Conservation (phyloP, 2,329 filamentous ascomycete species). For the Leptographium galeiforme region DNA sequence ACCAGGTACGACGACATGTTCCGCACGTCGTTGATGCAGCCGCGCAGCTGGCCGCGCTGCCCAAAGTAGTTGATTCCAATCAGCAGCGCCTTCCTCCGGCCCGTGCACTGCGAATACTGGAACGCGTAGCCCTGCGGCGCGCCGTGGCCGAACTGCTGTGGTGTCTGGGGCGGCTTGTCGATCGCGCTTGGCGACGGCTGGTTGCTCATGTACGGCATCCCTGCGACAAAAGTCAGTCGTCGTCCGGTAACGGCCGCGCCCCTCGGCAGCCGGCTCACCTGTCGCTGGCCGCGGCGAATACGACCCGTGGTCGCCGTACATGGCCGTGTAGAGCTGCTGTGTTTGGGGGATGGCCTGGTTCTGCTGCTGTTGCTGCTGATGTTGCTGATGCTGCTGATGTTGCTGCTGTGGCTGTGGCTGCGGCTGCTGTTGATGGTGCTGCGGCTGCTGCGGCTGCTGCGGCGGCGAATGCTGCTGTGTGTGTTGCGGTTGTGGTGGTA, state of each 20-base stretch:
- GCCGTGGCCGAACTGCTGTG: constrained; percentile 65
- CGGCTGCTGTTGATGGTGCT: constrained; percentile 19
- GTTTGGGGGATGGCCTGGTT: background rate
- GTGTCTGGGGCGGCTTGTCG: constrained; percentile 44
- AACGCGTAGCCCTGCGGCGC: constrained; percentile 72
- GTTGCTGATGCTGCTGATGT: background rate
- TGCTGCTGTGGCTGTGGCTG: constrained; percentile 17
- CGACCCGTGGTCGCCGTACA: constrained; percentile 2
- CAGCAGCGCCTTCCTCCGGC: constrained; percentile 73
- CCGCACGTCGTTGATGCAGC: constrained; percentile 94
- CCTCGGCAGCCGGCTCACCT: background rate
- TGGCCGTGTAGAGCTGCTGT: constrained; percentile 16
- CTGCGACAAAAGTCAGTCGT: constrained; percentile 22
- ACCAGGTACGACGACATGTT: constrained; percentile 92
- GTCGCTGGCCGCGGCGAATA: constrained; percentile 20
- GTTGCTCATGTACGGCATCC: constrained; percentile 36
- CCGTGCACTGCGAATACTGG: constrained; percentile 85
- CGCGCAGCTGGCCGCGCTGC: constrained; percentile 69
- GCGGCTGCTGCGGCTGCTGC: background rate
- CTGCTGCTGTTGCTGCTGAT: background rate
- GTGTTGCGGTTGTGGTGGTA: background rate
- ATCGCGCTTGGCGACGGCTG: constrained; percentile 9
- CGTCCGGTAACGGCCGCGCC: background rate
- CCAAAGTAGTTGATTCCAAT: constrained; percentile 97
- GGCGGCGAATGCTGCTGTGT: background rate